Percentiles rank a stretch among this genome's conserved stretches.
These are phyloP conservation scores for Terfezia boudieri DNA, from an alignment of 495 filamentous ascomycete genomes.

Conservation along the genomic window DNA sequence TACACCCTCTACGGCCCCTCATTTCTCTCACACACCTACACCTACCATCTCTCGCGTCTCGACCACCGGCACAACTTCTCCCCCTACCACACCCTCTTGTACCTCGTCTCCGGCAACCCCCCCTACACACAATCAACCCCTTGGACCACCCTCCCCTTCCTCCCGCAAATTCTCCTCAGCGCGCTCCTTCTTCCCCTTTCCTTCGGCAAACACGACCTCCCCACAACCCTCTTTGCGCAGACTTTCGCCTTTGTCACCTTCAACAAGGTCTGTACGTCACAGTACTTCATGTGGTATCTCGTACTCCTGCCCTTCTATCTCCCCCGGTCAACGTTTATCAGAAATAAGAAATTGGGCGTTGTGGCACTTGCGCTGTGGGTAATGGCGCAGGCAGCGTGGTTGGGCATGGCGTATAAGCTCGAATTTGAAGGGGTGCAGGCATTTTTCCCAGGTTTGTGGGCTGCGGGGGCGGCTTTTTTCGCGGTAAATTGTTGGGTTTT, in stretches of 20 bases:
- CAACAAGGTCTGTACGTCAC: slow-evolving; percentile 96
- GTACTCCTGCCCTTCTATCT: slow-evolving; percentile 83
- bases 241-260: slow-evolving; percentile 94
- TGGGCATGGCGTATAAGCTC: slow-evolving; percentile 56
- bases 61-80: slow-evolving; percentile 98
- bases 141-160: slow-evolving; percentile 63
- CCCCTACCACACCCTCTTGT: slow-evolving; percentile 78
- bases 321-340: slow-evolving; percentile 49
- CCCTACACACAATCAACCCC: slow-evolving; percentile 16
- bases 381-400: slow-evolving; percentile 49
- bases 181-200: slow-evolving; percentile 53
- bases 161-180: slow-evolving; percentile 65
- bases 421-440: slow-evolving; percentile 75
- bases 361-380: slow-evolving; percentile 48
- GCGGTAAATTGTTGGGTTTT: slow-evolving; percentile 59
- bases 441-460: slow-evolving; percentile 66
- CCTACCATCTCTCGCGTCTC: slow-evolving; percentile 78
- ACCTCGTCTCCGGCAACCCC: slow-evolving; percentile 37
- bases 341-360: slow-evolving; percentile 34
- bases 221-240: slow-evolving; percentile 87
- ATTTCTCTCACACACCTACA: slow-evolving; percentile 73
- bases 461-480: slow-evolving; percentile 57
- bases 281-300: slow-evolving; percentile 98
- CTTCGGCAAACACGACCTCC: slow-evolving; percentile 61
- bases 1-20: slow-evolving; percentile 45